phyloP scores from a whole-genome alignment of 2,329 filamentous ascomycete species.

The Podosphaera xanthii region DNA sequence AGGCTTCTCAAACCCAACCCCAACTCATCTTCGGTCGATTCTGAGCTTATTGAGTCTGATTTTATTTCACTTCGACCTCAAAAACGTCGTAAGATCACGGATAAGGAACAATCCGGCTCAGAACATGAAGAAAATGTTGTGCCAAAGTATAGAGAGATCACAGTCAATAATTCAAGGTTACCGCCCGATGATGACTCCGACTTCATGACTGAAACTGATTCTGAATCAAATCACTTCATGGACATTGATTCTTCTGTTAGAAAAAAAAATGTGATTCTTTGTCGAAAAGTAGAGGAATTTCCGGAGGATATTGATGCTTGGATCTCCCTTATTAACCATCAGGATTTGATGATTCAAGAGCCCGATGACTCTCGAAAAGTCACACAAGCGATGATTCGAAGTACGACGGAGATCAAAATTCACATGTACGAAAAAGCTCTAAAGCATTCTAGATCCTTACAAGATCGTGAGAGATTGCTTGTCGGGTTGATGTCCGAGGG shows the following conservation, averaged over 20 bases:
- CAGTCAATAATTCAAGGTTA: conserved; percentile 17
- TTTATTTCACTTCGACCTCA: conserved; percentile 25
- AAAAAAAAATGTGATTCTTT: conserved; percentile 36
- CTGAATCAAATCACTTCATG: conserved; percentile 17
- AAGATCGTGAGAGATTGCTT: conserved; percentile 35
- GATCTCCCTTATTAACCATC: conserved; percentile 58
- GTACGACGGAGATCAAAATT: conserved; percentile 58
- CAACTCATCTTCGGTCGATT: conserved; percentile 11
- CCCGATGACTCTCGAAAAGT: conserved; percentile 24
- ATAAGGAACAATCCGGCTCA: conserved; percentile 17
- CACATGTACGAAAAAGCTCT: conserved; percentile 62
- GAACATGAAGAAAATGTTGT: conserved; percentile 32
- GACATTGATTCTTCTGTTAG: conserved; percentile 24
- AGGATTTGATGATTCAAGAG: conserved; percentile 40
- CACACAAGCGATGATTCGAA: conserved; percentile 38
- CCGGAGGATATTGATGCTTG: conserved; percentile 50
- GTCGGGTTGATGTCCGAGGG: conserved; percentile 53
- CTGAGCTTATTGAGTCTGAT: conserved; percentile 16
- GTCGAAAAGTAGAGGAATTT: conserved; percentile 35
- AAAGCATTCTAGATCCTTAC: conserved; percentile 23
- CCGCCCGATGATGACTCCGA: conserved; percentile 16
- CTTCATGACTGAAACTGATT: conserved; percentile 22
- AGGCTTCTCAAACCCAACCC: conserved; percentile 21
- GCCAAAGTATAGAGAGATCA: conserved; percentile 41
- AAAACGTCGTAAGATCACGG: conserved; percentile 15